phyloP scores from a whole-genome alignment of 179 eudicot species.

The Beta lomatogona region DNA sequence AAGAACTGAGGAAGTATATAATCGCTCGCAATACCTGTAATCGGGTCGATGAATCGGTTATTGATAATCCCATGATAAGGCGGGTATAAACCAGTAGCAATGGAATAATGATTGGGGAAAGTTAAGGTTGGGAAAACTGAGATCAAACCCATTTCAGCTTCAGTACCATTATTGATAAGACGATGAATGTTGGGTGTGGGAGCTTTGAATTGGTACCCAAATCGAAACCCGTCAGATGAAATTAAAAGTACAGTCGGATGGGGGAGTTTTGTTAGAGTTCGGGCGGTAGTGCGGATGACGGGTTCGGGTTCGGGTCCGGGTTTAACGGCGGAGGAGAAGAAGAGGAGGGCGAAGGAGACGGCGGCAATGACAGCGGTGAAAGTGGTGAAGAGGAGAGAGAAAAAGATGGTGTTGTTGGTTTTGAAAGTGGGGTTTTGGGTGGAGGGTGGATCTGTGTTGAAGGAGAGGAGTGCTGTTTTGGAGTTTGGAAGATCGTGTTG shows the following conservation, averaged over 20 bases:
- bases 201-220: slow-evolving; percentile 87
- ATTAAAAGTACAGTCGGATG: slow-evolving; percentile 61
- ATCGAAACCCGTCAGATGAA: slow-evolving; percentile 89
- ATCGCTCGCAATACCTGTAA: slow-evolving; percentile 15
- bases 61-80: slow-evolving; percentile 74
- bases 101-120: slow-evolving; percentile 87
- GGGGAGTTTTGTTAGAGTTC: slow-evolving; percentile 49
- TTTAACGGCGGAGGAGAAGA: slow-evolving; percentile 30
- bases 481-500: slow-evolving; percentile 38
- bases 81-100: slow-evolving; percentile 83
- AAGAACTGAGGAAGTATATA: too few relatives aligned
- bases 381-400: slow-evolving; percentile 40
- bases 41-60: slow-evolving; percentile 56
- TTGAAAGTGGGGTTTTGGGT: slow-evolving; percentile 12
- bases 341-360: slow-evolving; percentile 43
- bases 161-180: slow-evolving; percentile 68
- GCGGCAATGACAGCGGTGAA: slow-evolving; percentile 47
- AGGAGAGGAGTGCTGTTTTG: slow-evolving; percentile 55
- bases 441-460: slow-evolving; percentile 38
- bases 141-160: slow-evolving; percentile 69
- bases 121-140: slow-evolving; percentile 87
- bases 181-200: slow-evolving; percentile 62
- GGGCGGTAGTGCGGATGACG: slow-evolving; percentile 18
- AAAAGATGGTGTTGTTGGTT: slow-evolving; percentile 27
- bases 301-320: neutral